A percentile compares a stretch with the other conserved stretches of the same genome.
Conservation (phyloP, 2,329 filamentous ascomycete genomes). For the Metarhizium sp. region DNA sequence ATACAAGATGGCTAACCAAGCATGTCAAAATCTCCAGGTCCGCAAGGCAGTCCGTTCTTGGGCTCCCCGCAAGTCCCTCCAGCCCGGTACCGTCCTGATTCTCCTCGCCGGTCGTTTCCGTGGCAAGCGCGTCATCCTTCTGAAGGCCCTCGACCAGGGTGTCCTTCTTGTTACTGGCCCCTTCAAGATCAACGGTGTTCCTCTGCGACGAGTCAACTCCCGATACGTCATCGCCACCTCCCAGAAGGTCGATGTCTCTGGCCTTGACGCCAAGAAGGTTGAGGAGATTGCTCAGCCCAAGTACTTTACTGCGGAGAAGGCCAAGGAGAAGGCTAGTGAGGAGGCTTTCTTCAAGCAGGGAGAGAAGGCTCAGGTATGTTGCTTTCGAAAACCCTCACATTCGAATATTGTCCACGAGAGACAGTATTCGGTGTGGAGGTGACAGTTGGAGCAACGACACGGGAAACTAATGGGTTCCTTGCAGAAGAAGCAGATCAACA, state of each 20-base stretch:
- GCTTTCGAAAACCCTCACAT: background rate
- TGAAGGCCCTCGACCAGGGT: conserved; percentile 95
- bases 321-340: conserved; percentile 90
- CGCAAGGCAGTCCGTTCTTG: conserved; percentile 89
- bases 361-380: conserved; percentile 88
- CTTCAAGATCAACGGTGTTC: conserved; percentile 99
- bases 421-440: too few species aligned
- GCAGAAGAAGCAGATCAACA: conserved; percentile 95
- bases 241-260: conserved; percentile 73
- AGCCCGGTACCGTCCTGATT: conserved; percentile 94
- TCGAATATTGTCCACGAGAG: too few species aligned
- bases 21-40: conserved; percentile 48
- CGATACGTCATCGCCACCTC: conserved; percentile 91
- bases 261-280: conserved; percentile 86
- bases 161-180: conserved; percentile 98
- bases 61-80: conserved; percentile 78
- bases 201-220: conserved; percentile 87
- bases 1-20: conserved; percentile 1
- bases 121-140: conserved; percentile 98
- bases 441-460: background rate
- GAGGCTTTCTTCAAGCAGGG: conserved; percentile 99
- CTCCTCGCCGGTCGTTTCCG: conserved; percentile 99
- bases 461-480: conserved; percentile 17
- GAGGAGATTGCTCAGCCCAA: conserved; percentile 64
- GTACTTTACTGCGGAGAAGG: conserved; percentile 97